A percentile compares a stretch with the other conserved stretches of the same genome.
phyloP scores from a whole-genome alignment of 768 basidiomycete genomes.

The Collybia mongolica region DNA sequence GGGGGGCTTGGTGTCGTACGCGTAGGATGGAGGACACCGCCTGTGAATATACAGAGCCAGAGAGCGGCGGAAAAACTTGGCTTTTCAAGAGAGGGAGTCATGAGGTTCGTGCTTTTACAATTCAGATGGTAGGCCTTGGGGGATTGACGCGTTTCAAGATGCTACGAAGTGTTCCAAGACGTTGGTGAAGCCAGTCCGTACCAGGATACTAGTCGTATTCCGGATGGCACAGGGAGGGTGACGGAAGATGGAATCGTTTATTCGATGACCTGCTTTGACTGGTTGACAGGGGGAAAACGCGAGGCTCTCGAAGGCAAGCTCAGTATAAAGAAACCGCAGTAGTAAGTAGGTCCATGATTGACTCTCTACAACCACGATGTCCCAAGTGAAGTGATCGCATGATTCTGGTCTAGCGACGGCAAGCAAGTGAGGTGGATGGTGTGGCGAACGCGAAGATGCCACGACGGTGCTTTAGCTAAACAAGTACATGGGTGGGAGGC shows the following conservation, averaged over 20 bases:
- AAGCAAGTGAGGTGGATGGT: too few species aligned
- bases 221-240: conserved; percentile 14
- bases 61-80: conserved; percentile 18
- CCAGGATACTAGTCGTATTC: conserved; percentile 6
- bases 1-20: conserved; percentile 16
- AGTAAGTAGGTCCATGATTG: too few species aligned
- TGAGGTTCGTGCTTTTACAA: conserved; percentile 11
- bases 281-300: conserved; percentile 13
- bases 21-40: conserved; percentile 17
- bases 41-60: conserved; percentile 15
- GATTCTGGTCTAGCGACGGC: too few species aligned
- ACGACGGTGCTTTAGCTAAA: too few species aligned
- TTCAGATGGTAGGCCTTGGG: too few species aligned
- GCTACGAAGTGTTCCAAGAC: conserved; percentile 17
- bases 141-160: conserved; percentile 3
- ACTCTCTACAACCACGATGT: too few species aligned
- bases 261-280: conserved; percentile 19
- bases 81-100: conserved; percentile 13
- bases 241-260: conserved; percentile 20
- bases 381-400: too few species aligned
- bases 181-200: conserved; percentile 10
- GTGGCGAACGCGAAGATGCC: too few species aligned
- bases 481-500: too few species aligned
- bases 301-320: neutral
- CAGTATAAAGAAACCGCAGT: too few species aligned